Percentiles rank a stretch among this genome's conserved stretches.
Conservation (phyloP, 1,139 yeast species). For the Pichia sp. region DNA sequence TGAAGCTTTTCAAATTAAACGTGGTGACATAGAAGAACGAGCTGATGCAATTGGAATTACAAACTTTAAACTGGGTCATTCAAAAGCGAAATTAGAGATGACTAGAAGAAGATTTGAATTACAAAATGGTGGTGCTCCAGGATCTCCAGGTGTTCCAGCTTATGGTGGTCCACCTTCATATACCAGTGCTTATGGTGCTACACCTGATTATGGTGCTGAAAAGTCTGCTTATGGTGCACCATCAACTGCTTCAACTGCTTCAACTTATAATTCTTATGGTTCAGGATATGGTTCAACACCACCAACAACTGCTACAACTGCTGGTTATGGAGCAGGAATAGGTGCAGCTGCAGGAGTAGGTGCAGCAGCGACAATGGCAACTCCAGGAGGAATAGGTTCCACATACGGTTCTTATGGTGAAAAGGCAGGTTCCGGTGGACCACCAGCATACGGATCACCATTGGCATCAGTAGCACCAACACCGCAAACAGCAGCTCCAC, state of each 20-base stretch:
- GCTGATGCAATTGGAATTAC: conserved; percentile 83
- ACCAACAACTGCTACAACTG: conserved; percentile 12
- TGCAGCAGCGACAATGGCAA: conserved; percentile 14
- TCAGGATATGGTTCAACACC: conserved; percentile 10
- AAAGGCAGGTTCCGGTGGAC: conserved; percentile 9
- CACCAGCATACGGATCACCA: conserved; percentile 4
- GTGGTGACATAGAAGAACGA: conserved; percentile 86
- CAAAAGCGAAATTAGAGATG: conserved; percentile 75
- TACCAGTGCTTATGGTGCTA: conserved; percentile 13
- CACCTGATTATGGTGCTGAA: conserved; percentile 15
- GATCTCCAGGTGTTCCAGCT: conserved; percentile 18
- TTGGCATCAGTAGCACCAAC: conserved; percentile 8
- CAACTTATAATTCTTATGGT: conserved; percentile 13
- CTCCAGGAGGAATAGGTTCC: too few relatives aligned
- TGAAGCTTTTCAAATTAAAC: conserved; percentile 70
- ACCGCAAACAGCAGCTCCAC: conserved; percentile 25
- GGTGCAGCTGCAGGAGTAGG: conserved; percentile 6
- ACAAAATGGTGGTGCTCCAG: conserved; percentile 30
- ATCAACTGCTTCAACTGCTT: conserved; percentile 6
- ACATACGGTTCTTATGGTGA: conserved; percentile 4
- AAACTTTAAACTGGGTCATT: conserved; percentile 84
- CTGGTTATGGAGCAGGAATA: conserved; percentile 1
- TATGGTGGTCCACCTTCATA: conserved; percentile 15
- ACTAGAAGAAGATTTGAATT: conserved; percentile 68
- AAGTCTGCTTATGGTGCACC: conserved; percentile 7